Evolutionary conservation across 164 flowering plant species (phyloP), one percentile per base, ranked within the genome.

Genomic region (Aristolochia contorta): DNA sequence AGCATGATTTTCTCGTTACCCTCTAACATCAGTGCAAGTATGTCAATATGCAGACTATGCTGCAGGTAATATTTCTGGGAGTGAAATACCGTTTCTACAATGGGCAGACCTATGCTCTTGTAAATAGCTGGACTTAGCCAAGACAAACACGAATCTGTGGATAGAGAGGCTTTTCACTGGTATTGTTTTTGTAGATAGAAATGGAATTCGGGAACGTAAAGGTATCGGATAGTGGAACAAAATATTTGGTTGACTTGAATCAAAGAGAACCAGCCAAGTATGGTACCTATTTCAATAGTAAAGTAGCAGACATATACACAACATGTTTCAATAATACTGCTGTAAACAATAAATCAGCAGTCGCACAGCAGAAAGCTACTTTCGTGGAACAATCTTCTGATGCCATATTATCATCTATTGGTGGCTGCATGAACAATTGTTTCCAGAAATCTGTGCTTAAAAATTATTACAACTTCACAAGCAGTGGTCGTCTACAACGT

Each of bases 131-230:
- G 56, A 50, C 30, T 23, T 14, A 22, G 43, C 3, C 43, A 10
- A 37, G 43, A 4, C 12, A 27, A 5, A 37, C 43, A 7, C 7
- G 16, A 19, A 12, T 60, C 19, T 60, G 66, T 63, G 51, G 51
- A 63, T 16, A 43, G 19, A n/a, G 27, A 16, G 3, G 16, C 59
- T 19, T 47, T 55, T 47, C 54, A 55, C 20, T 45, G 66, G 53
- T 52, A 63, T 63, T 54, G 43, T 22, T 54, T 50, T 60, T 67
- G 69, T 71, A 64, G 69, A 64, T 70, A 75, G 53, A 71, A 72
- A 93, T 93, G 96, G 90, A 87, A 69, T 58, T 78, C 59, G 78
- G 74, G 69, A 63, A 56, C 86, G 90, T 58, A 74, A 84, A 74
- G 96, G 98, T 66, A 69, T 93, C 75, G 97, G 97, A 65, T 93